Conservation (phyloP, 2,329 filamentous ascomycete species). For the Pseudogymnoascus sp. region DNA sequence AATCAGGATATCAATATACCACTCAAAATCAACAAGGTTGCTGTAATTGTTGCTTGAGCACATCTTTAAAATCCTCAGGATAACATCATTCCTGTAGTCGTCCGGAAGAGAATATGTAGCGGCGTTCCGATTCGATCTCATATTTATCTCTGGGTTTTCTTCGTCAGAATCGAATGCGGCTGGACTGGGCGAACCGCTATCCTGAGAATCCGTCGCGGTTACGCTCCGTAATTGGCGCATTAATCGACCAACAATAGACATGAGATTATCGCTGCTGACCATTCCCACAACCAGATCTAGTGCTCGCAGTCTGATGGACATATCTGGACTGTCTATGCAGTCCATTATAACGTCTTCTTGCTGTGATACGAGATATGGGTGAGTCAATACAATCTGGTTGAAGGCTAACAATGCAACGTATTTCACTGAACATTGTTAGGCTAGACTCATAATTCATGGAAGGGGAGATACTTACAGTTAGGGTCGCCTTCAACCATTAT, state of each 20-base stretch:
- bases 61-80: conserved; percentile 77
- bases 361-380: conserved; percentile 79
- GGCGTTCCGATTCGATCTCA: conserved; percentile 37
- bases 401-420: conserved; percentile 94
- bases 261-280: conserved; percentile 81
- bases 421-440: conserved; percentile 60
- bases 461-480: conserved; percentile 59
- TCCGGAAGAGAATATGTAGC: conserved; percentile 57
- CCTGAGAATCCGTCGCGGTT: conserved; percentile 43
- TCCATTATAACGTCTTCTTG: conserved; percentile 96
- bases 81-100: conserved; percentile 79
- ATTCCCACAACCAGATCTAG: conserved; percentile 88
- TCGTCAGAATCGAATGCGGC: conserved; percentile 46
- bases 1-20: conserved; percentile 88
- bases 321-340: conserved; percentile 91
- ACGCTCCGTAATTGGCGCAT: conserved; percentile 77
- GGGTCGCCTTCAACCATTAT: conserved; percentile 88
- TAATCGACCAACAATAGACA: conserved; percentile 76
- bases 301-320: conserved; percentile 90
- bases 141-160: conserved; percentile 45
- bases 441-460: conserved; percentile 17
- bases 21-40: conserved; percentile 86
- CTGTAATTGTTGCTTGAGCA: conserved; percentile 84
- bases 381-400: conserved; percentile 85
- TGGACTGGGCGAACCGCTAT: conserved; percentile 25